Percentiles rank a stretch among this genome's conserved stretches.
These are phyloP conservation scores for Mycena galopus DNA, from an alignment of 768 basidiomycete species.

Conservation along the genomic window DNA sequence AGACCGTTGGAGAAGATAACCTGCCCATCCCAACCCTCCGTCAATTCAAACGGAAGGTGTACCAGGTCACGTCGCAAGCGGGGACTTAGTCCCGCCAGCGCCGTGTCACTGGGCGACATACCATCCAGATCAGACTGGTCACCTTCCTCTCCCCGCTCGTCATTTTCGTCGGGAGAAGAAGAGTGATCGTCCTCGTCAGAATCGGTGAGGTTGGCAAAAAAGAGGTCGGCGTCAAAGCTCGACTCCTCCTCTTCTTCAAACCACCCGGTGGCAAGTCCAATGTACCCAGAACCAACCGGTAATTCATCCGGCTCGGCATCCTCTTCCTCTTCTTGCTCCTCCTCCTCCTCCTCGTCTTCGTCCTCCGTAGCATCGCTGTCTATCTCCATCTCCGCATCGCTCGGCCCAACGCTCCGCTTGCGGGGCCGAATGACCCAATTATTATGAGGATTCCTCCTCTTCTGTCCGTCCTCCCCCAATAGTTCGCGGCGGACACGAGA, in stretches of 20 bases:
- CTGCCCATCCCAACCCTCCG: constrained; percentile 82
- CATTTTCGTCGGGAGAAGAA: constrained; percentile 60
- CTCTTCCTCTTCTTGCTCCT: constrained; percentile 54
- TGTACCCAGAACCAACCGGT: constrained; percentile 56
- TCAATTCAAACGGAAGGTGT: constrained; percentile 73
- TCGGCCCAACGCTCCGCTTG: constrained; percentile 75
- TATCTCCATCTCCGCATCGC: constrained; percentile 75
- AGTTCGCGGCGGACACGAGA: constrained; percentile 74
- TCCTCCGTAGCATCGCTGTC: constrained; percentile 70
- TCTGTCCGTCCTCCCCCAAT: constrained; percentile 62
- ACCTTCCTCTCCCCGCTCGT: constrained; percentile 65
- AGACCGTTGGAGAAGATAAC: constrained; percentile 78
- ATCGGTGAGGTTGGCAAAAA: constrained; percentile 84
- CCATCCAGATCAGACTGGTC: constrained; percentile 59
- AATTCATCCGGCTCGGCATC: constrained; percentile 63
- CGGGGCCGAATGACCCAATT: constrained; percentile 80
- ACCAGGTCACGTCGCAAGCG: constrained; percentile 48
- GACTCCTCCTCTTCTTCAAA: constrained; percentile 86
- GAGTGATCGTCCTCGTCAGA: constrained; percentile 53
- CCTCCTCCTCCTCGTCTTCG: constrained; percentile 69
- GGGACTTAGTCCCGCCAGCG: constrained; percentile 45
- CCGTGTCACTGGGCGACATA: constrained; percentile 43
- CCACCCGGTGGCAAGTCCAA: constrained; percentile 82
- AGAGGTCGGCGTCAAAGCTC: constrained; percentile 85
- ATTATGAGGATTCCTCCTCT: constrained; percentile 57